These are phyloP conservation scores for Thelonectria discophora DNA, from an alignment of 2,329 filamentous ascomycete species.

Conservation along the genomic window DNA sequence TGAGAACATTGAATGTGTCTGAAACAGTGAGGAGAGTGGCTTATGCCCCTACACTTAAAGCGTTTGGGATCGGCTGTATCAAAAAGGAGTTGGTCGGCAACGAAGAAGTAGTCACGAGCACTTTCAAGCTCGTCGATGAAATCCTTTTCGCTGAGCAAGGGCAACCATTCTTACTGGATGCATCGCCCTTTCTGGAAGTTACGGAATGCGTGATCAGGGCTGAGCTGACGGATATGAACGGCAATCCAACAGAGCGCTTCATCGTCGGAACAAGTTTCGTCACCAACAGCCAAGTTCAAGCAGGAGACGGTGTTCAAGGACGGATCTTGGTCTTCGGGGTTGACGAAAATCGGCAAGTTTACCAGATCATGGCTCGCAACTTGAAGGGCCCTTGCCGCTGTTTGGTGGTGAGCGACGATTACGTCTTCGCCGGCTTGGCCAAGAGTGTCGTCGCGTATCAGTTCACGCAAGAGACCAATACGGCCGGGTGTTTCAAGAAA, in stretches of 20 bases:
- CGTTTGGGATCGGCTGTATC: conserved; percentile 89
- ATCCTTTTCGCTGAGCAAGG: conserved; percentile 83
- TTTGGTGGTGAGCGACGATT: conserved; percentile 76
- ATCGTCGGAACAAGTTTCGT: conserved; percentile 89
- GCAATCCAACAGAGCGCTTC: conserved; percentile 76
- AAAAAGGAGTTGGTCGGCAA: conserved; percentile 75
- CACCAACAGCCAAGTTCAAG: conserved; percentile 64
- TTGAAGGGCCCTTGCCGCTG: conserved; percentile 85
- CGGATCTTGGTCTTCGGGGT: conserved; percentile 88
- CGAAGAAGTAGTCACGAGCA: conserved; percentile 78
- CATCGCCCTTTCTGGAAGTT: conserved; percentile 67
- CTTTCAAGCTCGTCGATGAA: conserved; percentile 91
- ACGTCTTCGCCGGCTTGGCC: conserved; percentile 85
- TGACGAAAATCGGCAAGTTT: conserved; percentile 76
- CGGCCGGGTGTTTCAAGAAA: conserved; percentile 69
- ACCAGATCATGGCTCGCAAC: conserved; percentile 72
- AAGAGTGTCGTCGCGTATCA: conserved; percentile 78
- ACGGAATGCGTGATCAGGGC: conserved; percentile 86
- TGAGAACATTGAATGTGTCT: conserved; percentile 79
- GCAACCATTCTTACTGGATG: conserved; percentile 69
- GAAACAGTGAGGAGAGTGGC: conserved; percentile 88
- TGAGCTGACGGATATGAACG: conserved; percentile 68
- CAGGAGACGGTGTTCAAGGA: conserved; percentile 64
- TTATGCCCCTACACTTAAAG: conserved; percentile 80
- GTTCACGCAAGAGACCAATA: conserved; percentile 65